Percentiles rank a stretch among this genome's conserved stretches.
phyloP scores from a whole-genome alignment of 1,139 yeast species.

The Pichia sorboxylosa region DNA sequence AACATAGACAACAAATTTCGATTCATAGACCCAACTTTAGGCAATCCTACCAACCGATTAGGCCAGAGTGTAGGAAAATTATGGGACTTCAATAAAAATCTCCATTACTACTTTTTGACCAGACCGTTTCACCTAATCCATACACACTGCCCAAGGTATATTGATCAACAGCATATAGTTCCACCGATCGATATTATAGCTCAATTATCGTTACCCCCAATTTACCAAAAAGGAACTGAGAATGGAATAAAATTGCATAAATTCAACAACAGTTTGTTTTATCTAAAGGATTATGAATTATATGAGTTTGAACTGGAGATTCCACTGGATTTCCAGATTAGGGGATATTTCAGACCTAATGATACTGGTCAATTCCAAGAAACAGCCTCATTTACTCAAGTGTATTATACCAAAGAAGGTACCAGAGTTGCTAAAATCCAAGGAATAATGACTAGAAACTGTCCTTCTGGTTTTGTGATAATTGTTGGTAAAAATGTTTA shows the following conservation, averaged over 20 bases:
- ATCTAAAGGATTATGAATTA: conserved; percentile 61
- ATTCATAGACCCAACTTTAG: conserved; percentile 59
- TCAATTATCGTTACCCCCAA: conserved; percentile 72
- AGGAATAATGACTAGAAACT: conserved; percentile 63
- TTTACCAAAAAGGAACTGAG: conserved; percentile 68
- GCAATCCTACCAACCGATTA: conserved; percentile 43
- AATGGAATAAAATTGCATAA: conserved; percentile 48
- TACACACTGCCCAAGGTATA: conserved; percentile 76
- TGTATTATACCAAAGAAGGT: conserved; percentile 50
- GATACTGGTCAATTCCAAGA: conserved; percentile 22
- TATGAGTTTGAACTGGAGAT: conserved; percentile 67
- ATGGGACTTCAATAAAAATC: conserved; percentile 6
- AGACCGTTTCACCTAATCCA: conserved; percentile 66
- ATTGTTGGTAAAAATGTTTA: conserved; percentile 56
- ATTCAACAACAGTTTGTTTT: conserved; percentile 67
- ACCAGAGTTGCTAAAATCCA: conserved; percentile 65
- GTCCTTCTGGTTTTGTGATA: conserved; percentile 61
- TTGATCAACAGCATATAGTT: conserved; percentile 69
- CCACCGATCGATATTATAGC: conserved; percentile 76
- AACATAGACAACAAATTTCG: conserved; percentile 67
- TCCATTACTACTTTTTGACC: conserved; percentile 56
- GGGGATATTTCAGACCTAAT: conserved; percentile 41
- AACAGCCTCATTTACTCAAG: conserved; percentile 58
- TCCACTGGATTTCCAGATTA: conserved; percentile 59
- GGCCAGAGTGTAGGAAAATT: conserved; percentile 13